These are phyloP conservation scores for Afroboletus lepidellus DNA, from an alignment of 1,284 basidiomycete species.

Conservation along the genomic window DNA sequence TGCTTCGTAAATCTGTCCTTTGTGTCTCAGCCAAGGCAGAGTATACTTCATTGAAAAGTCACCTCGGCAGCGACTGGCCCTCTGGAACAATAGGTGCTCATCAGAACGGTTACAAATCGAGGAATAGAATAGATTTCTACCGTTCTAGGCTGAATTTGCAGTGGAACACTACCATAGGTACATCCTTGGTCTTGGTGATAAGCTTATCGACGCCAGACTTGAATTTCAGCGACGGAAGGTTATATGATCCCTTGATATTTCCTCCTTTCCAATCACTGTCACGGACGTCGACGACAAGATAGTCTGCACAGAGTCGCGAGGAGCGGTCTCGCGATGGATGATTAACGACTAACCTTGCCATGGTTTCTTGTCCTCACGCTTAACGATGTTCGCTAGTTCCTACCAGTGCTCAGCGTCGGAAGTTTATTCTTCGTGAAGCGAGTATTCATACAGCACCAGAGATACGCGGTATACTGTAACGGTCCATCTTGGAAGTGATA, in stretches of 20 bases:
- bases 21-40: background rate
- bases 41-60: conserved; percentile 16
- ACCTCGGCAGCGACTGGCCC: conserved; percentile 76
- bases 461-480: conserved; percentile 23
- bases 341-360: conserved; percentile 40
- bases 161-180: conserved; percentile 70
- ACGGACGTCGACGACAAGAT: conserved; percentile 74
- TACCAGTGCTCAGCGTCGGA: conserved; percentile 31
- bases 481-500: conserved; percentile 15
- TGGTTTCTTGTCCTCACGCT: conserved; percentile 54
- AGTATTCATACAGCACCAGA: conserved; percentile 22
- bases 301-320: too few relatives aligned
- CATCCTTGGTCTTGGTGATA: conserved; percentile 57
- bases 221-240: conserved; percentile 63
- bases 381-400: conserved; percentile 69
- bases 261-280: conserved; percentile 75
- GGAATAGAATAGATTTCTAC: conserved; percentile 41
- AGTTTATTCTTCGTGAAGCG: conserved; percentile 1
- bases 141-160: conserved; percentile 72
- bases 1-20: conserved; percentile 62
- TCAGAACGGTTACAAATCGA: background rate
- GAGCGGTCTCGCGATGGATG: too few relatives aligned
- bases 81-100: conserved; percentile 35
- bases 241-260: conserved; percentile 63
- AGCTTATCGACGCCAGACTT: conserved; percentile 54